Conservation (phyloP, 495 filamentous ascomycete species). For the Hamigera avellanea region DNA sequence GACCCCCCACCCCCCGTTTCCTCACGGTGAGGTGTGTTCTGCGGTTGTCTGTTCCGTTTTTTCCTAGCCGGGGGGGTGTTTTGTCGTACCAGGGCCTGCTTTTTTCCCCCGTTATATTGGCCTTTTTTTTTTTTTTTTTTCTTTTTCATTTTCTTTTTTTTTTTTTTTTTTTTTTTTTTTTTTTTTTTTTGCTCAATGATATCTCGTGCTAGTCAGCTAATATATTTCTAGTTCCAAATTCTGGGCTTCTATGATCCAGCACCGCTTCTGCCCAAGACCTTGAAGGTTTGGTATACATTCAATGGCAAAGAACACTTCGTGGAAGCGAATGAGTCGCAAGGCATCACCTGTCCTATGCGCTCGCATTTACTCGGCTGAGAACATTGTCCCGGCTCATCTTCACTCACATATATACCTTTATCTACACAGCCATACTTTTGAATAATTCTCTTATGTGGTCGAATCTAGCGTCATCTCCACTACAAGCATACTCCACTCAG, state of each 20-base stretch:
- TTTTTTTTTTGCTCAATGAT: no score
- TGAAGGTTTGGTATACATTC: slow-evolving; percentile 43
- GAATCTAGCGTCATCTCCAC: no score
- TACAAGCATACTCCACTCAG: no score
- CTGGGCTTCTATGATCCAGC: slow-evolving; percentile 48
- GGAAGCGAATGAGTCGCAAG: slow-evolving; percentile 35
- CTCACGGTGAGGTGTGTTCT: no score
- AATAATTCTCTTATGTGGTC: no score
- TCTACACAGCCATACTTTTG: neutral
- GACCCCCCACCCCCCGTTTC: no score
- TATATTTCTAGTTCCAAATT: slow-evolving; percentile 30
- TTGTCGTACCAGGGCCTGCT: no score
- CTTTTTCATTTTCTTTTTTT: no score
- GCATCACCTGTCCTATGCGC: slow-evolving; percentile 28
- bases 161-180: no score
- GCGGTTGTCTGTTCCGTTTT: no score
- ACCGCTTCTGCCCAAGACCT: slow-evolving; percentile 36
- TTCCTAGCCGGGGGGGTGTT: no score
- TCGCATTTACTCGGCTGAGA: slow-evolving; percentile 14
- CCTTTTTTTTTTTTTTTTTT: neutral
- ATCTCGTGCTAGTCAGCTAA: slow-evolving; percentile 11
- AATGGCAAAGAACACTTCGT: slow-evolving; percentile 32
- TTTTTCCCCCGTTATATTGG: no score
- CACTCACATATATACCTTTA: neutral
- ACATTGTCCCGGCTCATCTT: slow-evolving; percentile 3